Evolutionary conservation across 2,329 filamentous ascomycete species (phyloP).

Genomic region (Xylogone sp.): DNA sequence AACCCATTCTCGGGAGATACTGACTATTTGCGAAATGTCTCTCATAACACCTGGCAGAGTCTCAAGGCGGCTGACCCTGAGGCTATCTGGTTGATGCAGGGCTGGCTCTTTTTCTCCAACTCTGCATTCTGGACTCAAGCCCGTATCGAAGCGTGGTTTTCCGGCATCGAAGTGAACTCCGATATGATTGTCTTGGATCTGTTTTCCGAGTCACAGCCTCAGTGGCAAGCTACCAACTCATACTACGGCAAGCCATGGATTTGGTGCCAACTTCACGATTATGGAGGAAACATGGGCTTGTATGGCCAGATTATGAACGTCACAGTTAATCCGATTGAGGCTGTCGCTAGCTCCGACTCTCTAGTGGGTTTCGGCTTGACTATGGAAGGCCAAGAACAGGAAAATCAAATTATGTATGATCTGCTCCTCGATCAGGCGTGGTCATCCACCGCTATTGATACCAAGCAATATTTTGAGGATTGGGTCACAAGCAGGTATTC

Average conservation of each 20-base stretch:
- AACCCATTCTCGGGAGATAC: constrained; percentile 41
- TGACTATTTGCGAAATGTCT: constrained; percentile 39
- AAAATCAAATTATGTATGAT: constrained; percentile 49
- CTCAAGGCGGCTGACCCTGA: constrained; percentile 44
- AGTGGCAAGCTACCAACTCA: constrained; percentile 46
- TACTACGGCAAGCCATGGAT: constrained; percentile 51
- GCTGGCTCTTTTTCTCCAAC: constrained; percentile 45
- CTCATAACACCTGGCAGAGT: constrained; percentile 38
- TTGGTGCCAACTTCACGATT: constrained; percentile 49
- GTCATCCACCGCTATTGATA: constrained; percentile 39
- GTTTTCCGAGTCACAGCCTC: constrained; percentile 43
- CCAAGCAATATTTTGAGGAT: constrained; percentile 38
- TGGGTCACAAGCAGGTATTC: constrained; percentile 43
- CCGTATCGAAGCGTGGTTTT: constrained; percentile 44
- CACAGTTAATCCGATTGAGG: constrained; percentile 42
- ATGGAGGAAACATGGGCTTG: constrained; percentile 44
- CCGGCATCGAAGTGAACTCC: constrained; percentile 36
- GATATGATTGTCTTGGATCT: constrained; percentile 50
- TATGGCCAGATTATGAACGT: constrained; percentile 48
- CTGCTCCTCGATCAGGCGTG: constrained; percentile 48
- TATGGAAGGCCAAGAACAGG: constrained; percentile 44
- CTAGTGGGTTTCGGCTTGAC: constrained; percentile 46
- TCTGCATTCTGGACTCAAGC: constrained; percentile 39
- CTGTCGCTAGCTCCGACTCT: constrained; percentile 35
- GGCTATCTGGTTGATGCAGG: constrained; percentile 50